A percentile compares a stretch with the other conserved stretches of the same genome.
Conservation (phyloP, 345 rosid species). For the Lepidium africanum region DNA sequence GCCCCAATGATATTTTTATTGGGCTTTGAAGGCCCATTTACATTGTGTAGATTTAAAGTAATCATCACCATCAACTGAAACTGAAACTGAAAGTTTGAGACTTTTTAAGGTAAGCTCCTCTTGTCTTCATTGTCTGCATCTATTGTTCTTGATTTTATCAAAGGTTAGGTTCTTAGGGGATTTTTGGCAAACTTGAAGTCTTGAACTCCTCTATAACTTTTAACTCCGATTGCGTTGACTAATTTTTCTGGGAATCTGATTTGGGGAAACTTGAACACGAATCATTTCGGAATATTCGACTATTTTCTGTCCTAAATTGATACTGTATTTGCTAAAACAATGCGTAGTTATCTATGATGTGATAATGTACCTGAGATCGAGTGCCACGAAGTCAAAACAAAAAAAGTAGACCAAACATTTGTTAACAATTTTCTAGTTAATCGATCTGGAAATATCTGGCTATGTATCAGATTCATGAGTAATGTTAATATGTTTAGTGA, state of each 20-base stretch:
- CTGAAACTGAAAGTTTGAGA: not conserved
- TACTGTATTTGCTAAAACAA: not conserved
- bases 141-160: not conserved
- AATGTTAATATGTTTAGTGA: not conserved
- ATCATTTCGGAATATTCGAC: not conserved
- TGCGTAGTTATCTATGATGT: not conserved
- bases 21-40: slow-evolving; percentile 4
- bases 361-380: not conserved
- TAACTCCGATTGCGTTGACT: not conserved
- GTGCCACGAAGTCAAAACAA: not conserved
- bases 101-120: slow-evolving; percentile 6
- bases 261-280: not conserved
- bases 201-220: not conserved
- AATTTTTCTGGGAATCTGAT: not conserved
- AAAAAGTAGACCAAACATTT: not conserved
- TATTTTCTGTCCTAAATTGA: not conserved
- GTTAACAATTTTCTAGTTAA: not conserved
- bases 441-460: not conserved
- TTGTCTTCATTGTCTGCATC: not conserved
- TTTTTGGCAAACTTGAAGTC: not conserved
- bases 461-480: not conserved
- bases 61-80: not conserved
- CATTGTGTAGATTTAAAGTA: not conserved
- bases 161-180: not conserved
- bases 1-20: not conserved